Evolutionary conservation across 2,329 filamentous ascomycete species (phyloP), one percentile per base, ranked within the genome.

Genomic region (Berkeleyomyces basicola): DNA sequence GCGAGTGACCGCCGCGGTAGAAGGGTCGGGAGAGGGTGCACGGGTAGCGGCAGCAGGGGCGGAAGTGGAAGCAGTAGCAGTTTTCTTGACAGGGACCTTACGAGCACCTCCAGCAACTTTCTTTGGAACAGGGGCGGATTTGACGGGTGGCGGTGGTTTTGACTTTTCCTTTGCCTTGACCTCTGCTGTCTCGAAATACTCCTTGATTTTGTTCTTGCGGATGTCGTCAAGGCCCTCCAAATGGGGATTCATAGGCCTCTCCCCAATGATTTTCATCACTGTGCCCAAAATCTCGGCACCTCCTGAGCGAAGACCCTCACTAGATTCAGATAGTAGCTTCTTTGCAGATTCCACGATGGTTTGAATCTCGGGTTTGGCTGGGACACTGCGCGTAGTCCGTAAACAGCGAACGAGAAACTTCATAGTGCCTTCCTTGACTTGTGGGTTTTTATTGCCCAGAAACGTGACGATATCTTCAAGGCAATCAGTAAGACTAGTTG

Each of bases 231-330:
- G 78, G 2, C 90, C 90, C 66, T 96, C 92, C 14, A 99, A 76
- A 71, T 95, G 88, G 7, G 89, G 87, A 51, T 87, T 90, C 93
- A 99, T 99, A 61, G 88, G 88, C 63, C 93, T 84, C 73, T 99
- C 95, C 49, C 93, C 92, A 76, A 97, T 88, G 62, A 99, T 97
- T 76, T 97, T 99, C 93, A 96, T 97, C 59, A 99, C 74, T 0
- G 91, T 96, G 66, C 95, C 93, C 2, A 99, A 77, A 42, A 93
- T 85, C 72, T 99, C 93, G 11, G 91, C 91, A 72, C 91, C 93
- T 39, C 90, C 90, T 58, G 92, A 86, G 74, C 93, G 84, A 64
- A 95, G 82, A 2, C 81, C 85, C 68, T 95, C 91, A 67, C 85
- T 91, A 0, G 89, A 92, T 71, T 99, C 93, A 0, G 91, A 86